Evolutionary conservation across 352 stramenopile species (phyloP).

Genomic region (Phytophthora rubi): DNA sequence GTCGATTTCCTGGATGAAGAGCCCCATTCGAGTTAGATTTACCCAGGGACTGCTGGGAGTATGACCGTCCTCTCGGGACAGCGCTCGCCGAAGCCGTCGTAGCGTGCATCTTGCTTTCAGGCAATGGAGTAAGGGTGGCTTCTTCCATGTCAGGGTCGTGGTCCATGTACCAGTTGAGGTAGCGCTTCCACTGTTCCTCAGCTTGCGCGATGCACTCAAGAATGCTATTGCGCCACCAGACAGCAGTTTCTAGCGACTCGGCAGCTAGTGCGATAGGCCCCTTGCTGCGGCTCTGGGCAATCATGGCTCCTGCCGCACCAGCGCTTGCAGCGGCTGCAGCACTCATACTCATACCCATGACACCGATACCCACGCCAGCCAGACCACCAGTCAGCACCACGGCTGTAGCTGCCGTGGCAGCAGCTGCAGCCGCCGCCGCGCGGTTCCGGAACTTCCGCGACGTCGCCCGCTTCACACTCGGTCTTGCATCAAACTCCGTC

Average conservation of each 20-base stretch:
- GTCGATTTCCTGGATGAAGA: constrained; percentile 29
- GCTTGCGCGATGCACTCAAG: constrained; percentile 85
- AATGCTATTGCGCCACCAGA: constrained; percentile 89
- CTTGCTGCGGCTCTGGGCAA: constrained; percentile 73
- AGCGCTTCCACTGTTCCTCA: constrained; percentile 87
- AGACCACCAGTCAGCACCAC: constrained; percentile 81
- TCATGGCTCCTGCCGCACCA: constrained; percentile 71
- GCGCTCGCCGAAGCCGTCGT: background rate
- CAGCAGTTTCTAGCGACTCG: constrained; percentile 82
- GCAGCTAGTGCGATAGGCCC: constrained; percentile 79
- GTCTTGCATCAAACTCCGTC: constrained; percentile 50
- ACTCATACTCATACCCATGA: constrained; percentile 85
- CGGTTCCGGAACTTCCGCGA: constrained; percentile 71
- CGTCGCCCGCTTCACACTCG: constrained; percentile 52
- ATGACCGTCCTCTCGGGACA: constrained; percentile 11
- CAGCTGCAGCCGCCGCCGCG: constrained; percentile 68
- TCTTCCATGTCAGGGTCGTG: constrained; percentile 64
- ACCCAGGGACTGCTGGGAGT: constrained; percentile 29
- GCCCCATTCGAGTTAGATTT: constrained; percentile 13
- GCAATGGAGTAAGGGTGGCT: constrained; percentile 18
- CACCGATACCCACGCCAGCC: constrained; percentile 78
- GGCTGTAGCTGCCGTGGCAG: constrained; percentile 76
- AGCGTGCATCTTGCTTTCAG: constrained; percentile 20
- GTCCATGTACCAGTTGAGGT: constrained; percentile 89
- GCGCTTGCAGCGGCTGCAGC: constrained; percentile 78